Evolutionary conservation across 2,329 filamentous ascomycete species (phyloP).

Genomic region (Colletotrichum acutatum): DNA sequence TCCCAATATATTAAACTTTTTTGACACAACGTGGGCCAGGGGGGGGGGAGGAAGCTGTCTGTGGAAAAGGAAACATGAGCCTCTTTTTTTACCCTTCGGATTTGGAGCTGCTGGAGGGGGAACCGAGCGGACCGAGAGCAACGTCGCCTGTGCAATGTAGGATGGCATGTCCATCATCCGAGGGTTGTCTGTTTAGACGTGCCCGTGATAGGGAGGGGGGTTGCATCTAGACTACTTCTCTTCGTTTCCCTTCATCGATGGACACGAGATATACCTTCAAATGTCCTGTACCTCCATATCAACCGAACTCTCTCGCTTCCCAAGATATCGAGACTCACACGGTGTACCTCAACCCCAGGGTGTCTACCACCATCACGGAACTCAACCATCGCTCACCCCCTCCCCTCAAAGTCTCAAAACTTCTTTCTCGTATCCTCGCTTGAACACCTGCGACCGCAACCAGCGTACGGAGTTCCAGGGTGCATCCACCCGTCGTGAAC

Average conservation of each 20-base stretch:
- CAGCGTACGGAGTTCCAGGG: no score
- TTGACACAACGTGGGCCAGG: neutral
- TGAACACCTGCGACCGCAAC: neutral
- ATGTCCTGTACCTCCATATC: no score
- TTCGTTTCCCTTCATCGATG: no score
- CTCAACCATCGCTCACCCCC: neutral
- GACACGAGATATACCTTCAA: no score
- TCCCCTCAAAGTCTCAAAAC: neutral
- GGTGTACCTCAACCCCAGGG: neutral
- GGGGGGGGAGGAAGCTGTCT: neutral
- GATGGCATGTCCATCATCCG: no score
- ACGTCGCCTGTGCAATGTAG: no score
- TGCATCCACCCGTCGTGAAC: neutral
- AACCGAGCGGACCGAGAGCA: slow-evolving; percentile 1
- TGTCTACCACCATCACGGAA: neutral
- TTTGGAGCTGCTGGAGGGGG: neutral
- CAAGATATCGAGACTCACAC: neutral
- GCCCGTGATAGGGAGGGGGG: no score
- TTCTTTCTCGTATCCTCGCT: neutral
- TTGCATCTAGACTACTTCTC: no score
- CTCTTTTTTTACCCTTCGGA: neutral
- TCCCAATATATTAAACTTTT: slow-evolving; percentile 1
- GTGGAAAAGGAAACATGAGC: neutral
- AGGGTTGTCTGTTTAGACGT: no score
- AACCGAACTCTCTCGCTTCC: neutral